Base-by-base conservation (phyloP, 495 filamentous ascomycete species). In the Aspergillus asperescens region DNA sequence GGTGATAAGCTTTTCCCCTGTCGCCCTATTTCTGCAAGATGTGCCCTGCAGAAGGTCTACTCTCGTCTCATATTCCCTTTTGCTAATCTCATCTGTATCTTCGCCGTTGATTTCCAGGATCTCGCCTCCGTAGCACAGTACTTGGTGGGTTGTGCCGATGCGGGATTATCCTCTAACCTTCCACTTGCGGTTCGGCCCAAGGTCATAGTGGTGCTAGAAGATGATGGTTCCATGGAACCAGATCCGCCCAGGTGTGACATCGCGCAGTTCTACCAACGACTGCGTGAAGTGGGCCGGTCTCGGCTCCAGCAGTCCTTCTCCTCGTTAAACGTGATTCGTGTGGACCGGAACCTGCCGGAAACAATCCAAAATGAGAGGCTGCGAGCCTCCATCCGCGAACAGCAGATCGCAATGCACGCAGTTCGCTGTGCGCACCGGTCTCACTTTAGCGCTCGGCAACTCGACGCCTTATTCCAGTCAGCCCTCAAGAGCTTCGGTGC, bases 1-100 rank as follows among this genome's bases (percentile, higher is more conserved):
- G 27, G 13, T 58, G 45, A 57, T 40, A 53, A 22, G n/a, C 44
- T 23, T 22, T 13, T 62, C 48, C 1, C 25, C 45, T 7, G 25
- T 18, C 29, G 29, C 29, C 29, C 5, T 7, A 10, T 10, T 32
- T 13, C 5, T 12, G 6, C 29, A 32, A 1, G 41, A 44, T 25
- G 34, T 22, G 39, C 59, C 0, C 23, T 62, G 1, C 10, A 43
- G 10, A 29, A 50, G 1, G 37, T 66, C 0, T 62, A 41, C 51
- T 55, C 50, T 7, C 52, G 40, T 3, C 32, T 66, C 9, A 39
- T 66, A 0, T 64, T 66, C 47, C 13, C 56, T n/a, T 64, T 66
- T 28, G 46, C 58, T 2, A 57, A 63, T 42, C 35, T 63, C 0
- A 38, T 66, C 40, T 66, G 47, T 42, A 57, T 66, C 19, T 66